Conservation (phyloP, 2,329 filamentous ascomycete species). For the Chrysoporthe deuterocubensis region DNA sequence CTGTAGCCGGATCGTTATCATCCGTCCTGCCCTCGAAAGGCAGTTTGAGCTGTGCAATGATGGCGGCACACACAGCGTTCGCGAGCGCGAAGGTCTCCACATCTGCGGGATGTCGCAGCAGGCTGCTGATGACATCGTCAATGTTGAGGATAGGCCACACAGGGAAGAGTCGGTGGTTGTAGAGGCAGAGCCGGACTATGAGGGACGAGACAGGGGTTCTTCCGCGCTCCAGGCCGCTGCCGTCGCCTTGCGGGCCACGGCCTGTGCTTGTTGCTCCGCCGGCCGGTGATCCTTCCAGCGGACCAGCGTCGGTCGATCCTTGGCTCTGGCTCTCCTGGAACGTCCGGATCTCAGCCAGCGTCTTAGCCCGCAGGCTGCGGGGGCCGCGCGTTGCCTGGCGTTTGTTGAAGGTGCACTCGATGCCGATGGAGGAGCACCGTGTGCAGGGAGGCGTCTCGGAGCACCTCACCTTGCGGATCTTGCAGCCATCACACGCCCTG, state of each 20-base stretch:
- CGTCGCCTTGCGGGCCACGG: neutral
- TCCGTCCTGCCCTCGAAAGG: conserved; percentile 35
- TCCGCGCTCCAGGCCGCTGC: conserved; percentile 9
- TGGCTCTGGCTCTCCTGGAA: conserved; percentile 32
- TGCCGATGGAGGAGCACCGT: conserved; percentile 47
- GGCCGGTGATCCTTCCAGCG: conserved; percentile 5
- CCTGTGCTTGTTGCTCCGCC: conserved; percentile 7
- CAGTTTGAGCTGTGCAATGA: conserved; percentile 53
- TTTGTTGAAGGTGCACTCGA: conserved; percentile 56
- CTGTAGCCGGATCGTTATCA: conserved; percentile 38
- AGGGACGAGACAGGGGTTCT: conserved; percentile 32
- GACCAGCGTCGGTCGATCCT: conserved; percentile 1
- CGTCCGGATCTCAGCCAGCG: conserved; percentile 46
- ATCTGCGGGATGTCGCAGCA: conserved; percentile 41
- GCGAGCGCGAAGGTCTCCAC: conserved; percentile 46
- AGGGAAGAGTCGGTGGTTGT: conserved; percentile 54
- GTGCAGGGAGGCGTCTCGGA: conserved; percentile 51
- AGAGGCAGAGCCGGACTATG: conserved; percentile 46
- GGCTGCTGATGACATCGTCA: conserved; percentile 43
- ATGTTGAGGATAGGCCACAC: conserved; percentile 57
- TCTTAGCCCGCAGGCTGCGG: conserved; percentile 49
- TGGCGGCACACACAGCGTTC: conserved; percentile 51
- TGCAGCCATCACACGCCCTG: conserved; percentile 56
- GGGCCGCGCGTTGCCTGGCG: conserved; percentile 50
- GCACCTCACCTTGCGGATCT: conserved; percentile 57